These are phyloP conservation scores for Sindora glabra DNA, from an alignment of 306 rosid genomes.

Conservation along the genomic window DNA sequence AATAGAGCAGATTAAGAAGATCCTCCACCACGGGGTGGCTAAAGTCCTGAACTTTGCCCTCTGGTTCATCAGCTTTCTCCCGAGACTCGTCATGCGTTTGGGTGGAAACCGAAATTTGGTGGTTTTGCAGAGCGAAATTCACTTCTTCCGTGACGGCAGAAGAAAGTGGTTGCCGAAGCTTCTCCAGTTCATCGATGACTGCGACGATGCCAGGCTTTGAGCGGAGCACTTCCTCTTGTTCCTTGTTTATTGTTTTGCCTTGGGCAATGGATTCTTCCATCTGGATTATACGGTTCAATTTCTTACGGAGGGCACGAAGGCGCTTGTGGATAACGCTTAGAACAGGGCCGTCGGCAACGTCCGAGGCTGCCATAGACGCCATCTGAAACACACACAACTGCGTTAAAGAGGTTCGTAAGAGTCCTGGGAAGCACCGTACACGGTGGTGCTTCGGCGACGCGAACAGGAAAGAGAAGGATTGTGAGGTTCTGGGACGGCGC, in stretches of 20 bases:
- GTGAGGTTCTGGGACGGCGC: too few species aligned
- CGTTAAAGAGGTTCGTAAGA: neutral
- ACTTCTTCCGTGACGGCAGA: slow-evolving; percentile 65
- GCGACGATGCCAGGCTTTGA: slow-evolving; percentile 53
- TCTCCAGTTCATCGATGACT: slow-evolving; percentile 82
- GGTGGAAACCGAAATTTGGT: slow-evolving; percentile 23
- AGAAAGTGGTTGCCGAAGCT: slow-evolving; percentile 79
- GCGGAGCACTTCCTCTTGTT: slow-evolving; percentile 78
- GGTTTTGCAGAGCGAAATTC: slow-evolving; percentile 28
- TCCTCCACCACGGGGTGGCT: slow-evolving; percentile 45
- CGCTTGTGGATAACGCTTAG: slow-evolving; percentile 87
- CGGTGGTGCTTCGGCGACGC: too few species aligned
- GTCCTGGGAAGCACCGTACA: slow-evolving; percentile 15
- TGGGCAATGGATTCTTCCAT: slow-evolving; percentile 70
- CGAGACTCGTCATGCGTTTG: neutral
- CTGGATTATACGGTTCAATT: slow-evolving; percentile 60
- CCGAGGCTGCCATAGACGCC: slow-evolving; percentile 55
- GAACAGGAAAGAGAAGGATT: too few species aligned
- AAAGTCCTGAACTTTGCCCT: neutral
- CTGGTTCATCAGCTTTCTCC: neutral
- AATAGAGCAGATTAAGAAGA: slow-evolving; percentile 74
- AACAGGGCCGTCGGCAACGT: slow-evolving; percentile 78
- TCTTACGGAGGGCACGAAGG: slow-evolving; percentile 73
- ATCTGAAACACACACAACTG: slow-evolving; percentile 14
- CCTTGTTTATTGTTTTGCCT: slow-evolving; percentile 75